Conservation (phyloP, 495 filamentous ascomycete genomes). For the Podospora pseudoanserina region DNA sequence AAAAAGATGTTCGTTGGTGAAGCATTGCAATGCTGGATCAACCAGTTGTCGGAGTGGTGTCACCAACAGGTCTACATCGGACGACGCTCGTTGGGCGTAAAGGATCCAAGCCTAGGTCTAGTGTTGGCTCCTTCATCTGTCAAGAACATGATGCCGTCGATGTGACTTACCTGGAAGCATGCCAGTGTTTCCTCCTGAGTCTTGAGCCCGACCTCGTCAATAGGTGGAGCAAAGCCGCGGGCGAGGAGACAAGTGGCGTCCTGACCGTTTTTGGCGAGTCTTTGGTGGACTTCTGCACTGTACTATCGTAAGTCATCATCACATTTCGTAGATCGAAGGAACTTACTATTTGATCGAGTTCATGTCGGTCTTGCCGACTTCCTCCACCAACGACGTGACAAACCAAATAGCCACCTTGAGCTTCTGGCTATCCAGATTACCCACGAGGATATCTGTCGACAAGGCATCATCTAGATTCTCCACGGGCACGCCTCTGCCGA, state of each 20-base stretch:
- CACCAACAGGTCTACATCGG: constrained; percentile 51
- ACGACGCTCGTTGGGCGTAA: constrained; percentile 59
- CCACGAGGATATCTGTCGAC: constrained; percentile 50
- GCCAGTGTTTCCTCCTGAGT: constrained; percentile 51
- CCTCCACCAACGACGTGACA: constrained; percentile 67
- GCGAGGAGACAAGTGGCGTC: constrained; percentile 50
- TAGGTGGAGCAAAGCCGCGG: constrained; percentile 37
- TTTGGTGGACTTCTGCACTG: constrained; percentile 44
- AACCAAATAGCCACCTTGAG: constrained; percentile 68
- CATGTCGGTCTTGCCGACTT: constrained; percentile 63
- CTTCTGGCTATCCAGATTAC: constrained; percentile 51
- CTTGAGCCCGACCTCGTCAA: constrained; percentile 24
- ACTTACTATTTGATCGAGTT: constrained; percentile 55
- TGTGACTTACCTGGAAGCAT: constrained; percentile 54
- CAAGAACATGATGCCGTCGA: neutral
- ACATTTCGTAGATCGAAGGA: constrained; percentile 2
- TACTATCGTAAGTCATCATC: constrained; percentile 8
- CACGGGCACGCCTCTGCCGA: constrained; percentile 45
- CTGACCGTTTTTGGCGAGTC: constrained; percentile 47
- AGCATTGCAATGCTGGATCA: constrained; percentile 52
- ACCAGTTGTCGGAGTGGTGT: constrained; percentile 55
- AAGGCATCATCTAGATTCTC: constrained; percentile 50
- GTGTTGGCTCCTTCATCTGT: constrained; percentile 11
- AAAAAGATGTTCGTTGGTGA: constrained; percentile 52
- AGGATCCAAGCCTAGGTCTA: constrained; percentile 58